A percentile compares a stretch with the other conserved stretches of the same genome.
Conservation (phyloP, 192 early-diverging fungal genomes). For the Backusella australiensis region DNA sequence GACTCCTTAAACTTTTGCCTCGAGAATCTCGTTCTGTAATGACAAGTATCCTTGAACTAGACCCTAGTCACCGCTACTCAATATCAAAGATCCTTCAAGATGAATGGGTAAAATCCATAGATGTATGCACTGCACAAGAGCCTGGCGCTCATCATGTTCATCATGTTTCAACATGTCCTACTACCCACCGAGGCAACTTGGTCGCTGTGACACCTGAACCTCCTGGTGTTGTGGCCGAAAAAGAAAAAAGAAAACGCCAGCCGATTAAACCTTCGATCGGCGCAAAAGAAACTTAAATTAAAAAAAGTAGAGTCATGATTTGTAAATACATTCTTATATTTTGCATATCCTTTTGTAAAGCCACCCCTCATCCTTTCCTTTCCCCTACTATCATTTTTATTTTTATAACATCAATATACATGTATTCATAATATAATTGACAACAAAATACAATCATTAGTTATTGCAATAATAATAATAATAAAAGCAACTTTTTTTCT, state of each 20-base stretch:
- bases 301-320: constrained; percentile 3
- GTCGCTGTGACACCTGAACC: constrained; percentile 33
- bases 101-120: constrained; percentile 71
- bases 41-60: constrained; percentile 60
- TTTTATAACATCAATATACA: background rate
- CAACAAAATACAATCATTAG: background rate
- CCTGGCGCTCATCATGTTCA: constrained; percentile 28
- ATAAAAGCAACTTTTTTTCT: background rate
- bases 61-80: constrained; percentile 51
- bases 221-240: constrained; percentile 31
- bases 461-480: background rate
- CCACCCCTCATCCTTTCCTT: background rate
- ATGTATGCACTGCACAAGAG: constrained; percentile 41
- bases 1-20: constrained; percentile 57
- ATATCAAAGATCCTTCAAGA: constrained; percentile 67
- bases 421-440: background rate
- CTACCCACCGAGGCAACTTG: constrained; percentile 18
- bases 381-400: background rate
- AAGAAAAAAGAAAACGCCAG: constrained; percentile 24
- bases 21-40: constrained; percentile 59
- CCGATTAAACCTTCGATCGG: background rate
- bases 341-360: background rate
- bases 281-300: background rate
- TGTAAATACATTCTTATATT: background rate
- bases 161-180: constrained; percentile 15